These are phyloP conservation scores for Talaromyces liani DNA, from an alignment of 495 filamentous ascomycete genomes.

Conservation along the genomic window DNA sequence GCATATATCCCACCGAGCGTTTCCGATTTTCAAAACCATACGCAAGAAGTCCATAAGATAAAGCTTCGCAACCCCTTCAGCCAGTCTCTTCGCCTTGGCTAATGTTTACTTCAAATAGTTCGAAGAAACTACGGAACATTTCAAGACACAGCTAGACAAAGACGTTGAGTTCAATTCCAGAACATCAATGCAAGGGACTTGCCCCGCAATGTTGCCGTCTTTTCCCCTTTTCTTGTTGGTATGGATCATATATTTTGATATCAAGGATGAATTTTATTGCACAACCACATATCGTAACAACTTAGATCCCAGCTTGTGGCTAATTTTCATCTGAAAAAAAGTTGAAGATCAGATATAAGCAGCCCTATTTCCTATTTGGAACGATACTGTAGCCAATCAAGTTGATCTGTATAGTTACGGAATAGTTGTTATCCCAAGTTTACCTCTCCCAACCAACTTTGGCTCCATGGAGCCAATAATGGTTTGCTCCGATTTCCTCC, in stretches of 20 bases:
- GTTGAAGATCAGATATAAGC: too few relatives aligned
- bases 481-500: too few relatives aligned
- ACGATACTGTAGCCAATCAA: too few relatives aligned
- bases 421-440: too few relatives aligned
- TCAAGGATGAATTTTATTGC: background rate
- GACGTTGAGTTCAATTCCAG: background rate
- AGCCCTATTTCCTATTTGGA: too few relatives aligned
- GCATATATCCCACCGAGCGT: slow-evolving; percentile 6
- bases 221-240: background rate
- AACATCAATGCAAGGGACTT: background rate
- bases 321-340: too few relatives aligned
- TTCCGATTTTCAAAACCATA: slow-evolving; percentile 10
- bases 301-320: too few relatives aligned
- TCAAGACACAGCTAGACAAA: slow-evolving; percentile 1
- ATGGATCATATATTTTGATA: background rate
- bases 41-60: slow-evolving; percentile 9
- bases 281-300: too few relatives aligned
- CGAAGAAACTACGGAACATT: background rate
- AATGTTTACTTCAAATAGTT: slow-evolving; percentile 3
- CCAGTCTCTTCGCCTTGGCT: background rate
- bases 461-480: too few relatives aligned
- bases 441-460: too few relatives aligned
- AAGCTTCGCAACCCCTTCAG: slow-evolving; percentile 1
- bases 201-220: background rate
- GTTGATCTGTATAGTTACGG: too few relatives aligned